Percentiles rank a stretch among this genome's conserved stretches.
These are phyloP conservation scores for Talaromyces stipitatus DNA, from an alignment of 495 filamentous ascomycete genomes.

Conservation along the genomic window DNA sequence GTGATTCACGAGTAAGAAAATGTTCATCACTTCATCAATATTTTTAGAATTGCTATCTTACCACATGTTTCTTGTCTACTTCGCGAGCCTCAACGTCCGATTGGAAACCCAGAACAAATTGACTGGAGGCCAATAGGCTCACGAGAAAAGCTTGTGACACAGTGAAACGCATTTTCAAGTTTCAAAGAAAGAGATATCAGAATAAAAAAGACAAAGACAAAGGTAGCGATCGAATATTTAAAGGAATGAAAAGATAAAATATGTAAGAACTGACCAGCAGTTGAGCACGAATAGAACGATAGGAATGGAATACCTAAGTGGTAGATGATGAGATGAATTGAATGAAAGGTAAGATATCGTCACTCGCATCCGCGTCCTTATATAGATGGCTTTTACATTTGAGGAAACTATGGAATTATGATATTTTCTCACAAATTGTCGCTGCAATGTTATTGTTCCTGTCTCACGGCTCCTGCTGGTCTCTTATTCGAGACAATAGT, in stretches of 20 bases:
- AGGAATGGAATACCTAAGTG: background rate
- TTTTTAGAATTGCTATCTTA: background rate
- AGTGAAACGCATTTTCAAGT: background rate
- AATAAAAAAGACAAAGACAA: background rate
- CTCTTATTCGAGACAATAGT: background rate
- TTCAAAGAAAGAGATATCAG: background rate
- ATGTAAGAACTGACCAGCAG: conserved; percentile 2
- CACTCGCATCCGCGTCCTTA: background rate
- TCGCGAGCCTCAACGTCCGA: background rate
- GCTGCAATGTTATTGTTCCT: background rate
- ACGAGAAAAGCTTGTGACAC: background rate
- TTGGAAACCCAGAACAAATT: background rate
- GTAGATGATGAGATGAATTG: background rate
- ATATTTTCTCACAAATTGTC: background rate
- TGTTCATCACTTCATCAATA: background rate
- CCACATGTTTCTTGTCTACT: background rate
- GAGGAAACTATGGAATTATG: background rate
- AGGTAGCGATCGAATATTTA: background rate
- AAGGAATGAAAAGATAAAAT: background rate
- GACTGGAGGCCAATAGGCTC: background rate
- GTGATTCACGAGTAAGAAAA: background rate
- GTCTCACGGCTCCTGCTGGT: background rate
- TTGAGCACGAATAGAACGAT: background rate
- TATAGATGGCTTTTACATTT: background rate
- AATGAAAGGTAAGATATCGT: background rate